Evolutionary conservation across 2,329 filamentous ascomycete genomes (phyloP).

Genomic region (Aspergillus ochraceus): DNA sequence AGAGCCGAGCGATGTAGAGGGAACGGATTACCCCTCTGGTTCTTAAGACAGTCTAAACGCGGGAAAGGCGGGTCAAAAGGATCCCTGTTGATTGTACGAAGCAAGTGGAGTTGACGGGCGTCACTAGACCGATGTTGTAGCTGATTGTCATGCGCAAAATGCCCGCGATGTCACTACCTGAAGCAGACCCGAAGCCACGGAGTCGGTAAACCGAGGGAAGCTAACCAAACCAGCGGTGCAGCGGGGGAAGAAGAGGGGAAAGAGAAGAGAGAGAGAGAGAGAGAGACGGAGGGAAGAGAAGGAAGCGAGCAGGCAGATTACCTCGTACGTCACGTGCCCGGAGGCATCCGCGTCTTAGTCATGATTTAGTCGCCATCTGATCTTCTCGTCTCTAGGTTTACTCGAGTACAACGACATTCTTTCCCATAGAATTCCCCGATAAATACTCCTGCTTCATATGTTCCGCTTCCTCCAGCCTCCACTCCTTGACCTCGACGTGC

Average conservation of each 20-base stretch:
- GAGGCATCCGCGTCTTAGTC: neutral
- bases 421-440: slow-evolving; percentile 5
- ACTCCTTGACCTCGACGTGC: slow-evolving; percentile 12
- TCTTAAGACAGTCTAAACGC: neutral
- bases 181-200: neutral
- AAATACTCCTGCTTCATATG: slow-evolving; percentile 16
- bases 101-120: neutral
- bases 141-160: neutral
- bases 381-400: neutral
- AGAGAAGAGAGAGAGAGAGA: neutral
- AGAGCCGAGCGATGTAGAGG: neutral
- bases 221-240: neutral
- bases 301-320: neutral
- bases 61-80: neutral
- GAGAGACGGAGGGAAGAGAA: neutral
- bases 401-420: slow-evolving; percentile 14
- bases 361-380: neutral
- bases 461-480: slow-evolving; percentile 16
- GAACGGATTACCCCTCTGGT: neutral
- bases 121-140: neutral
- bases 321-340: neutral
- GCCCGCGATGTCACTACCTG: slow-evolving; percentile 1
- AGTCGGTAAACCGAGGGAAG: neutral
- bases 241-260: neutral
- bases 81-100: neutral